phyloP scores from a whole-genome alignment of 2,329 filamentous ascomycete species.

The Penicillium sp. region DNA sequence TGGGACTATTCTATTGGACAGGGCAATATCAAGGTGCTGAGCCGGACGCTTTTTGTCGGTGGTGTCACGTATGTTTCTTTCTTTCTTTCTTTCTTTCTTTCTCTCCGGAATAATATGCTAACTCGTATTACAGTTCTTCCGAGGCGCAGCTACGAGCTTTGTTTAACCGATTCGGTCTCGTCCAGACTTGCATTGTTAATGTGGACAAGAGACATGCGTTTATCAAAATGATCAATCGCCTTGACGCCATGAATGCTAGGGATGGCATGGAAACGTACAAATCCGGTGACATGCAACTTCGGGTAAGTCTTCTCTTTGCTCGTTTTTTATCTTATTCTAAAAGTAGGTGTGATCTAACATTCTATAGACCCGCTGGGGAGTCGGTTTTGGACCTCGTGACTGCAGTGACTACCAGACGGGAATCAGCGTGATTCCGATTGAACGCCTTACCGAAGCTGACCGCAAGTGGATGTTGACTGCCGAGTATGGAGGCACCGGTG shows the following conservation, averaged over 20 bases:
- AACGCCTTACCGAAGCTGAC: slow-evolving; percentile 90
- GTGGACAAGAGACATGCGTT: slow-evolving; percentile 97
- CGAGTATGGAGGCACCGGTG: slow-evolving; percentile 88
- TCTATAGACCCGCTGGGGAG: slow-evolving; percentile 84
- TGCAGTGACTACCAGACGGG: slow-evolving; percentile 94
- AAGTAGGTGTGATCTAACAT: slow-evolving; percentile 22
- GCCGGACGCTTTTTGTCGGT: slow-evolving; percentile 92
- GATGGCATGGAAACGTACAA: slow-evolving; percentile 79
- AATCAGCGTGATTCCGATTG: slow-evolving; percentile 88
- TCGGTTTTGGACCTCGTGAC: slow-evolving; percentile 93
- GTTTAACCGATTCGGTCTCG: slow-evolving; percentile 76
- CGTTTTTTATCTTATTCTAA: neutral
- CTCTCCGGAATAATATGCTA: slow-evolving; percentile 12
- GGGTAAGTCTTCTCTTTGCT: slow-evolving; percentile 50
- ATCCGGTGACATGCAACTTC: slow-evolving; percentile 66
- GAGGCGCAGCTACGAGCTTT: slow-evolving; percentile 77
- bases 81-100: slow-evolving; percentile 6
- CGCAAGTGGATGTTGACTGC: slow-evolving; percentile 96
- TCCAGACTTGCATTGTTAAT: slow-evolving; percentile 98
- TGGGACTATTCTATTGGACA: slow-evolving; percentile 70
- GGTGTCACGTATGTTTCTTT: slow-evolving; percentile 72
- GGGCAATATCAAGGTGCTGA: slow-evolving; percentile 85
- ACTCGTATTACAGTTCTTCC: slow-evolving; percentile 54
- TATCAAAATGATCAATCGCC: slow-evolving; percentile 93
- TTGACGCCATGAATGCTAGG: slow-evolving; percentile 79